Evolutionary conservation across 2,329 filamentous ascomycete species (phyloP).

Genomic region (Monilinia polystroma): DNA sequence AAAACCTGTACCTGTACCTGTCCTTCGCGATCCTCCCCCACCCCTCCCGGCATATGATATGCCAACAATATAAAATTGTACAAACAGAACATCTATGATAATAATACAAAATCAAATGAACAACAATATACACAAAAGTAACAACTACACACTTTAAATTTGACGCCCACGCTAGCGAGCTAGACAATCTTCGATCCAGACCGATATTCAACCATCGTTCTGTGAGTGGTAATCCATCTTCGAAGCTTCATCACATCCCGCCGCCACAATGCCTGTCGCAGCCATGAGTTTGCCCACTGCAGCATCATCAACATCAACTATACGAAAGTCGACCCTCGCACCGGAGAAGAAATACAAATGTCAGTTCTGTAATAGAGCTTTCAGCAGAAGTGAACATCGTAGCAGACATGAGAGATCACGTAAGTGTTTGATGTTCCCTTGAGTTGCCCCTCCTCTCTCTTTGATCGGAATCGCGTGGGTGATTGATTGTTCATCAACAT

Average conservation of each 20-base stretch:
- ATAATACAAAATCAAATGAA: constrained; percentile 52
- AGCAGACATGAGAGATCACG: constrained; percentile 96
- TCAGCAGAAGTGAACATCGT: constrained; percentile 94
- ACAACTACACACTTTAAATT: constrained; percentile 67
- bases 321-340: constrained; percentile 72
- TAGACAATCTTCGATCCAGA: constrained; percentile 30
- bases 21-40: constrained; percentile 15
- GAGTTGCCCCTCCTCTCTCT: constrained; percentile 24
- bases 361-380: constrained; percentile 96
- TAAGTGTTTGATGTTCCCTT: constrained; percentile 58
- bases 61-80: too few species aligned
- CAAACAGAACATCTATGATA: constrained; percentile 51
- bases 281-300: constrained; percentile 54
- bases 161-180: constrained; percentile 49
- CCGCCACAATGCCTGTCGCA: constrained; percentile 63
- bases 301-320: constrained; percentile 61
- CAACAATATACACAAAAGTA: constrained; percentile 47
- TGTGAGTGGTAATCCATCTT: constrained; percentile 29
- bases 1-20: not conserved
- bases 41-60: too few species aligned
- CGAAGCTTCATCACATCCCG: constrained; percentile 12
- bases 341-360: constrained; percentile 99
- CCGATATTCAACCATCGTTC: constrained; percentile 42
- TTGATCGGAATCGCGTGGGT: constrained; percentile 27
- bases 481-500: constrained; percentile 9